A percentile compares a stretch with the other conserved stretches of the same genome.
phyloP scores from a whole-genome alignment of 345 rosid species.

The Syzygium jambos region DNA sequence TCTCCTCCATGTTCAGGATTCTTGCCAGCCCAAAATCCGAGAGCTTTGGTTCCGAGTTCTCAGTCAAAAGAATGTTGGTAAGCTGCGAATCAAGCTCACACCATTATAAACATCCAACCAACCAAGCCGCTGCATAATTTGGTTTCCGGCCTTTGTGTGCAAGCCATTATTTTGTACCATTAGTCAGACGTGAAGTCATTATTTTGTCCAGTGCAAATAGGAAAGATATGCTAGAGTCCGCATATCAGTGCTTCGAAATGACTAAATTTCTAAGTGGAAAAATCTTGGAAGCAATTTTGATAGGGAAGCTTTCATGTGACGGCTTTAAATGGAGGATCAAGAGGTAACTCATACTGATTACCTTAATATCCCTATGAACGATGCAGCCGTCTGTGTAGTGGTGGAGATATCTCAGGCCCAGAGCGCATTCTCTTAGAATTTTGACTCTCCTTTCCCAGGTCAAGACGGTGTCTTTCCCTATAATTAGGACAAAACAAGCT shows the following conservation, averaged over 20 bases:
- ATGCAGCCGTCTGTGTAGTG: conserved; percentile 53
- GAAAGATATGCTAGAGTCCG: background rate
- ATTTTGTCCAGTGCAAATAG: background rate
- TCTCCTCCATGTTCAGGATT: conserved; percentile 66
- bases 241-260: background rate
- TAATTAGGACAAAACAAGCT: background rate
- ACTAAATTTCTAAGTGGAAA: background rate
- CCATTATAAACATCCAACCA: background rate
- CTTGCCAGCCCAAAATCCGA: conserved; percentile 62
- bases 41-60: conserved; percentile 45
- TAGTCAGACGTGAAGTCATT: background rate
- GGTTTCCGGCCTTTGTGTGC: background rate
- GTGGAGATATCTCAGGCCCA: conserved; percentile 50
- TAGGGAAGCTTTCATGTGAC: background rate
- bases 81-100: conserved; percentile 23
- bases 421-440: conserved; percentile 47
- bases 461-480: conserved; percentile 38
- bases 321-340: background rate
- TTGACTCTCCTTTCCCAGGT: conserved; percentile 57
- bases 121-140: background rate
- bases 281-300: background rate
- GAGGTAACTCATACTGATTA: background rate
- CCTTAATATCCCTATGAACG: conserved; percentile 69
- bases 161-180: background rate
- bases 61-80: conserved; percentile 62